These are phyloP conservation scores for Kwoniella heveanensis DNA, from an alignment of 768 basidiomycete genomes.

Conservation along the genomic window DNA sequence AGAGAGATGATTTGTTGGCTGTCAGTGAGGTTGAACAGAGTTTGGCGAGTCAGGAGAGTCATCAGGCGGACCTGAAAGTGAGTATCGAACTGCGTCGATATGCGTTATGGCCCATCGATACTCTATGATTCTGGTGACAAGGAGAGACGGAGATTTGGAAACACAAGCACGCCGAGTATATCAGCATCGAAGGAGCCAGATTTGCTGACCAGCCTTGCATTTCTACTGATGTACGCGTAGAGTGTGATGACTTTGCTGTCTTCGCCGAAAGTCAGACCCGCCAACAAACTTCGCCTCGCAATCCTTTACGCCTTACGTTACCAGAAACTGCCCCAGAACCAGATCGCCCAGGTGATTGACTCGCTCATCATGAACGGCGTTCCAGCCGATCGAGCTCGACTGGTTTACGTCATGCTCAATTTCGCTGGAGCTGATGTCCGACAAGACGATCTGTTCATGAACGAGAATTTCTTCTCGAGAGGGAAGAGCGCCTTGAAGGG, in stretches of 20 bases:
- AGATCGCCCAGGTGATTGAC: constrained; percentile 67
- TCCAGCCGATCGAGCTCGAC: constrained; percentile 60
- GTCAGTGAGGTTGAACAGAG: constrained; percentile 96
- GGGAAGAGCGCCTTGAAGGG: constrained; percentile 94
- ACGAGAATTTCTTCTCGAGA: constrained; percentile 88
- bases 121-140: no score
- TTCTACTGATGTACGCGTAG: constrained; percentile 58
- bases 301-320: constrained; percentile 92
- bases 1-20: constrained; percentile 78
- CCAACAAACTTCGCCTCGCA: constrained; percentile 85
- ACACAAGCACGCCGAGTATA: no score
- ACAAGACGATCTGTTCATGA: constrained; percentile 95
- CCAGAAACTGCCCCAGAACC: constrained; percentile 81
- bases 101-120: no score
- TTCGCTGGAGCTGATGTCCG: constrained; percentile 93
- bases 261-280: constrained; percentile 67
- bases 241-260: constrained; percentile 77
- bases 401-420: constrained; percentile 86
- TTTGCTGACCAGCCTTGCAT: neutral
- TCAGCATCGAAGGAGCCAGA: no score
- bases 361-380: constrained; percentile 56
- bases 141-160: no score
- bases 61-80: constrained; percentile 77
- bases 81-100: no score
- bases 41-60: constrained; percentile 83